Evolutionary conservation across 2,329 filamentous ascomycete genomes (phyloP), one percentile per base, ranked within the genome.

Genomic region (Chaetomium sp.): DNA sequence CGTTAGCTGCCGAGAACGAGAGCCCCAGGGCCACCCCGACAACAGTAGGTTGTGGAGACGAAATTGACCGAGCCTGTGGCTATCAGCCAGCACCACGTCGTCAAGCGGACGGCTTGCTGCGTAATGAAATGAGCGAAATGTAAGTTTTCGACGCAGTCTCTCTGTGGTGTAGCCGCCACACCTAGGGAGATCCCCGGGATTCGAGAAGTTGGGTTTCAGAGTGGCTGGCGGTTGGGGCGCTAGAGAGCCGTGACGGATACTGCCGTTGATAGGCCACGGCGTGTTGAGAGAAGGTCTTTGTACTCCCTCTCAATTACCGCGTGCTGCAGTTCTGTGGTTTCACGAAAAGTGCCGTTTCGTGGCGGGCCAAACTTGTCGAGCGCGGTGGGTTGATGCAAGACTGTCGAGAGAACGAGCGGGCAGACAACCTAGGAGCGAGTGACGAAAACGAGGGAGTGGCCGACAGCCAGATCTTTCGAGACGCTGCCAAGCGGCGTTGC

Each of bases 141-240:
- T 27, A 27, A 27, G 19, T 27, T 27, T 27, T 27, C 19, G 19
- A 27, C 19, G 19, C 27, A 35, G 43, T 14, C 34, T 27, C 19
- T 27, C 19, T 27, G 19, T 27, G 19, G 38, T 35, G 51, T 52
- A 54, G 54, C 54, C 42, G 57, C 54, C 55, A 53, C 60, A 56
- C 52, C 42, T 47, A 53, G 42, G 54, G 59, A 14, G 56, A 56
- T 56, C 55, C 57, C 59, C 53, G 54, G 61, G 53, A 52, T 59
- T 59, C 56, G 58, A 58, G 40, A 43, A 54, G 47, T 59, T 43
- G 57, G 19, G 55, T 56, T 54, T 60, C 54, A 47, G 49, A 53
- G 62, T 61, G 60, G 59, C 56, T 60, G 62, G 61, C 59, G 57
- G 49, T 52, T 52, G 57, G 53, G 58, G 57, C 57, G 59, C 57